Evolutionary conservation across 2,329 filamentous ascomycete genomes (phyloP).

Genomic region (Calonectria pseudoreteaudii): DNA sequence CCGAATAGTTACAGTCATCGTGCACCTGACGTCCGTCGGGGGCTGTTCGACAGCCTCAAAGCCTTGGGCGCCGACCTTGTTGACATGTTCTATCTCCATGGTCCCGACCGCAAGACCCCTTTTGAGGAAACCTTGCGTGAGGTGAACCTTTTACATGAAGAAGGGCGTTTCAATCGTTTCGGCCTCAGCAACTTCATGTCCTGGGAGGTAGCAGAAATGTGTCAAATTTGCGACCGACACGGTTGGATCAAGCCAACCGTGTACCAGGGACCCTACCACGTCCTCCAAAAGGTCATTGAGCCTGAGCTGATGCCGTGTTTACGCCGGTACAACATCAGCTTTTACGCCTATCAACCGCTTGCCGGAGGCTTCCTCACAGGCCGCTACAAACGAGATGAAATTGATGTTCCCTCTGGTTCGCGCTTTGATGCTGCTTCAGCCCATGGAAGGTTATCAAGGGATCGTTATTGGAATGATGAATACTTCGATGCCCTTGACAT

Average conservation of each 20-base stretch:
- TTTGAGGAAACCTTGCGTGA: slow-evolving; percentile 77
- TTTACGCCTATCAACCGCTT: slow-evolving; percentile 79
- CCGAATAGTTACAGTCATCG: slow-evolving; percentile 1
- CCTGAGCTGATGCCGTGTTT: slow-evolving; percentile 73
- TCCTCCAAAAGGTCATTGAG: slow-evolving; percentile 66
- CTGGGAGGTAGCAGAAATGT: slow-evolving; percentile 82
- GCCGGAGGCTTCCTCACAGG: slow-evolving; percentile 78
- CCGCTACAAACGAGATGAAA: slow-evolving; percentile 55
- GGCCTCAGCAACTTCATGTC: slow-evolving; percentile 80
- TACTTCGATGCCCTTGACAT: slow-evolving; percentile 68
- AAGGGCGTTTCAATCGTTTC: slow-evolving; percentile 77
- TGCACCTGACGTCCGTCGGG: slow-evolving; percentile 2
- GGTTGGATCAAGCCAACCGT: slow-evolving; percentile 81
- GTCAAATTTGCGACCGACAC: slow-evolving; percentile 74
- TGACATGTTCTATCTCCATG: slow-evolving; percentile 54
- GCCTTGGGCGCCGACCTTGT: slow-evolving; percentile 11
- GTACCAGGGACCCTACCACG: slow-evolving; percentile 78
- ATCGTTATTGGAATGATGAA: slow-evolving; percentile 71
- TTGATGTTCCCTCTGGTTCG: slow-evolving; percentile 38
- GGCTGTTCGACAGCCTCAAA: slow-evolving; percentile 10
- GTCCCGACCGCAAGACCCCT: slow-evolving; percentile 67
- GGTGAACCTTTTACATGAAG: slow-evolving; percentile 76
- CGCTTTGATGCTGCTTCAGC: slow-evolving; percentile 34
- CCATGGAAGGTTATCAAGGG: background rate
- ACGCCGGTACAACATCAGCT: slow-evolving; percentile 74